These are phyloP conservation scores for Danielia reshetovae DNA, from an alignment of 805 yeast genomes.

Conservation along the genomic window DNA sequence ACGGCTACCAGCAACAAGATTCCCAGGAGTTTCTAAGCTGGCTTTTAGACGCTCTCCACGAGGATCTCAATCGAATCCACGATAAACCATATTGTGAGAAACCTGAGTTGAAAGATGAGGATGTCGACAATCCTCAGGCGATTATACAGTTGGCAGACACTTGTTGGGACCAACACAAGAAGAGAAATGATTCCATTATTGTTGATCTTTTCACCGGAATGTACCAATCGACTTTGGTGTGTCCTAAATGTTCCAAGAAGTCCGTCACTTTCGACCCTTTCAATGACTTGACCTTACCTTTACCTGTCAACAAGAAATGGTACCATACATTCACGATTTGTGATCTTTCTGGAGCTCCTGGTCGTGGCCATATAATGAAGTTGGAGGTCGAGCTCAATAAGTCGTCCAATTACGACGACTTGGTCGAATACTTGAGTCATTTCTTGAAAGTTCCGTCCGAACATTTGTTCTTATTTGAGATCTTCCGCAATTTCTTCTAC, in stretches of 20 bases:
- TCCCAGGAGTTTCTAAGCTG: conserved; percentile 91
- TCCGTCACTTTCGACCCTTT: conserved; percentile 93
- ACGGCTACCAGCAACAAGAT: conserved; percentile 85
- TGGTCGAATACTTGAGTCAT: conserved; percentile 57
- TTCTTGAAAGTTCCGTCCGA: conserved; percentile 31
- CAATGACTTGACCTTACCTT: conserved; percentile 83
- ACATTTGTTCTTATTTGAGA: conserved; percentile 31
- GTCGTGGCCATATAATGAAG: conserved; percentile 40
- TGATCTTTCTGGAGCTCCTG: conserved; percentile 36
- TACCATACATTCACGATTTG: conserved; percentile 57
- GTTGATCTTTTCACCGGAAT: conserved; percentile 85
- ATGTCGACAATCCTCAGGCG: conserved; percentile 48
- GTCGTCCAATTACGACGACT: conserved; percentile 57
- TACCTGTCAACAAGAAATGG: conserved; percentile 79
- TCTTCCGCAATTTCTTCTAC: conserved; percentile 65
- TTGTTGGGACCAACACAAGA: conserved; percentile 77
- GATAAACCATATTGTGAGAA: conserved; percentile 85
- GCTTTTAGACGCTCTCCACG: conserved; percentile 84
- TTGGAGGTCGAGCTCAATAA: conserved; percentile 73
- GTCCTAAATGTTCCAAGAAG: conserved; percentile 78
- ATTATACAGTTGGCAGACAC: conserved; percentile 61
- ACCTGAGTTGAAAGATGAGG: conserved; percentile 71
- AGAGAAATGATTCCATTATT: conserved; percentile 80
- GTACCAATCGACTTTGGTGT: conserved; percentile 83
- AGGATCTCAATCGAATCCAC: conserved; percentile 79